phyloP scores from a whole-genome alignment of 768 basidiomycete genomes.

The Cystofilobasidium macerans region DNA sequence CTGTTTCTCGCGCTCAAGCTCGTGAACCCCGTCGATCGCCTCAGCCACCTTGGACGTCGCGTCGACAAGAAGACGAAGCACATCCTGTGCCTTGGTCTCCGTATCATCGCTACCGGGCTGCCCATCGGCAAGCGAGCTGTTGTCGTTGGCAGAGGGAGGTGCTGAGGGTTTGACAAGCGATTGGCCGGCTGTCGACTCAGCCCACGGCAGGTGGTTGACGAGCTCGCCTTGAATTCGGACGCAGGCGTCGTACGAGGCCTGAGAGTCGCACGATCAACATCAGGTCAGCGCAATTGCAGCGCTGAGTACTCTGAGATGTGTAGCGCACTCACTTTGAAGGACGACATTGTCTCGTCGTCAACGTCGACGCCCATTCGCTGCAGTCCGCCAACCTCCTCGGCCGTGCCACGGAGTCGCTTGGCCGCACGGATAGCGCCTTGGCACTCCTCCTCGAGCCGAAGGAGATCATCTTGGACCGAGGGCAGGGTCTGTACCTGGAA shows the following conservation, averaged over 20 bases:
- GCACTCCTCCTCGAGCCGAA: constrained; percentile 18
- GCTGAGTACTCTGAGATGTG: too few species aligned
- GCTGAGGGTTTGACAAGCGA: constrained; percentile 15
- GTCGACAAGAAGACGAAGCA: constrained; percentile 11
- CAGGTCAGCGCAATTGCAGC: not conserved
- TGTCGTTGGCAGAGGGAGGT: not conserved
- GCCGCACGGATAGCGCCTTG: not conserved
- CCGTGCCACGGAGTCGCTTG: not conserved
- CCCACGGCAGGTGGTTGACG: constrained; percentile 25
- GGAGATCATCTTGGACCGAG: constrained; percentile 10
- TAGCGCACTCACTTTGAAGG: not conserved
- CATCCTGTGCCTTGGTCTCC: constrained; percentile 21
- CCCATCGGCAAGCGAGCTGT: not conserved
- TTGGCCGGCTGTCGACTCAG: constrained; percentile 19
- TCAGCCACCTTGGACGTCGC: constrained; percentile 14
- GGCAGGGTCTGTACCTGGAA: constrained; percentile 10
- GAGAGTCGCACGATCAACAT: not conserved
- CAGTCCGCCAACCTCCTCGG: not conserved
- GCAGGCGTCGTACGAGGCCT: constrained; percentile 17
- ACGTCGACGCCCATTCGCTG: not conserved
- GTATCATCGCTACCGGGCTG: constrained; percentile 1
- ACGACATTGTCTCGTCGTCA: not conserved
- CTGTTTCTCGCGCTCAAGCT: constrained; percentile 15
- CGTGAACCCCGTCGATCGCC: constrained; percentile 14
- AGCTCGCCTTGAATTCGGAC: constrained; percentile 19